These are phyloP conservation scores for Tolypocladium sp. DNA, from an alignment of 2,329 filamentous ascomycete genomes.

Conservation along the genomic window DNA sequence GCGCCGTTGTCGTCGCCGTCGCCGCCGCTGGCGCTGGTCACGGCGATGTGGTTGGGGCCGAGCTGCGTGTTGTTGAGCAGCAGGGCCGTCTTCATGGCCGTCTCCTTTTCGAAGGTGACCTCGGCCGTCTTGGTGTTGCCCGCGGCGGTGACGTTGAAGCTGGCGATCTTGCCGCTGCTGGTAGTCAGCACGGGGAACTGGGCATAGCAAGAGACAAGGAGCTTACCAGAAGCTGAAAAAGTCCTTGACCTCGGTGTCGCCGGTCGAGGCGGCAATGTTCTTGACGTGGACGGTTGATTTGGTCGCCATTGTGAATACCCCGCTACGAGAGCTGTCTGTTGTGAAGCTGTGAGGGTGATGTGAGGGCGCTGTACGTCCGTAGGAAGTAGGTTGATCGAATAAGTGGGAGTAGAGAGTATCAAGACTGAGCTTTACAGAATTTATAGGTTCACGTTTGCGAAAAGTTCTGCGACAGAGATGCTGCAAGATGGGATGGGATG, in stretches of 20 bases:
- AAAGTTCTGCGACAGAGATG: background rate
- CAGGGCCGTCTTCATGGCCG: constrained; percentile 91
- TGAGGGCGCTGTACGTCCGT: too few species aligned
- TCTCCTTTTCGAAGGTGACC: constrained; percentile 96
- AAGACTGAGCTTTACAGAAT: background rate
- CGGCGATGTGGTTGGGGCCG: constrained; percentile 72
- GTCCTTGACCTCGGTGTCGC: constrained; percentile 84
- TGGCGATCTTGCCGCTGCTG: constrained; percentile 78
- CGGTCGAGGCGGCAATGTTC: constrained; percentile 75
- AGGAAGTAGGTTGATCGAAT: background rate
- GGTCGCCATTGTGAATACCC: constrained; percentile 5
- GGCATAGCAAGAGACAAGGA: too few species aligned
- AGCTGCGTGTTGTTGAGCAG: constrained; percentile 96
- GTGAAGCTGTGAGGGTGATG: background rate
- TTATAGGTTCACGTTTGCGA: background rate
- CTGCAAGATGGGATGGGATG: background rate
- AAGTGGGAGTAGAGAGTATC: background rate
- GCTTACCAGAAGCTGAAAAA: constrained; percentile 94
- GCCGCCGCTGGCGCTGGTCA: constrained; percentile 59
- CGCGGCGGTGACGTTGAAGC: constrained; percentile 63
- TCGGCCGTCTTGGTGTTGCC: constrained; percentile 71
- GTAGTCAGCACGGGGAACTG: background rate
- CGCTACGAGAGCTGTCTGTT: background rate
- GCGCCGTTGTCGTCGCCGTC: constrained; percentile 55
- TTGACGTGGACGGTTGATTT: constrained; percentile 60